Conservation (phyloP, 345 rosid genomes). For the Moricandia moricandioides region DNA sequence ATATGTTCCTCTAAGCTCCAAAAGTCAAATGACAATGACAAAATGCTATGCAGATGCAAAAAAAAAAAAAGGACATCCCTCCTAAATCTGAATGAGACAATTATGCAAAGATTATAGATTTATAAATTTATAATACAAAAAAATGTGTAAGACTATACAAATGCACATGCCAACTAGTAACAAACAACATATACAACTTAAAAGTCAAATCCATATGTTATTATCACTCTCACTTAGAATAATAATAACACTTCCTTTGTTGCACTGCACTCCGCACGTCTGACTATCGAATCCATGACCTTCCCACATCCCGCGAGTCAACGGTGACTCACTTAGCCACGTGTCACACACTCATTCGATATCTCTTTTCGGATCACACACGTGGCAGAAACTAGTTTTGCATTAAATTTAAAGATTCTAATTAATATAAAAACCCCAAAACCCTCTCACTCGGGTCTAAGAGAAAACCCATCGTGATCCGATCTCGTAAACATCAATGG, state of each 20-base stretch:
- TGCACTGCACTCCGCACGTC: slow-evolving; percentile 24
- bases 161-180: too few relatives aligned
- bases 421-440: slow-evolving; percentile 13
- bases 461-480: background rate
- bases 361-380: background rate
- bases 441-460: background rate
- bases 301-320: slow-evolving; percentile 26
- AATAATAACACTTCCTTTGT: background rate
- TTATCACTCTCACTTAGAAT: background rate
- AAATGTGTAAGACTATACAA: too few relatives aligned
- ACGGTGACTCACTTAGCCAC: slow-evolving; percentile 20
- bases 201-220: too few relatives aligned
- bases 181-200: too few relatives aligned
- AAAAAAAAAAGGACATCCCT: too few relatives aligned
- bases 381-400: slow-evolving; percentile 12
- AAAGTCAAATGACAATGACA: too few relatives aligned
- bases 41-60: too few relatives aligned
- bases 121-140: too few relatives aligned
- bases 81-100: too few relatives aligned
- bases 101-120: too few relatives aligned
- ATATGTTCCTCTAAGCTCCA: too few relatives aligned
- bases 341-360: background rate
- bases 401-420: background rate
- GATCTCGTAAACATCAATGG: slow-evolving; percentile 26
- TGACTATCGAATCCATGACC: background rate